Evolutionary conservation across 768 basidiomycete genomes (phyloP).

Genomic region (Termitomyces sp.): DNA sequence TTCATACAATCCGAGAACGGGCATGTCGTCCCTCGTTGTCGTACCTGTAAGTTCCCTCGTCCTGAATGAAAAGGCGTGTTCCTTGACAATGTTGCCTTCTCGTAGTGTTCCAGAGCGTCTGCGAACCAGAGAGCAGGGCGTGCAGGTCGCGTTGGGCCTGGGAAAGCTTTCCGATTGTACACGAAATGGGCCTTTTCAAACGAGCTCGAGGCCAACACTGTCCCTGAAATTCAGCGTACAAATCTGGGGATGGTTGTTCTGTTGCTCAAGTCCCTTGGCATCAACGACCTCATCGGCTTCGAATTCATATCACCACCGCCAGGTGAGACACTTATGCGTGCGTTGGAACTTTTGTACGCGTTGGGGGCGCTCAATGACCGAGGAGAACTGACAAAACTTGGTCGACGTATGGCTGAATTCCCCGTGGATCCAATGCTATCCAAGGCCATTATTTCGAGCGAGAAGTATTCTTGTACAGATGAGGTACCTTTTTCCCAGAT

Average conservation of each 20-base stretch:
- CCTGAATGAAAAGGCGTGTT: not conserved
- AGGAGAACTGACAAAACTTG: slow-evolving; percentile 96
- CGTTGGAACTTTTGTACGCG: slow-evolving; percentile 90
- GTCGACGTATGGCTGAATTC: slow-evolving; percentile 97
- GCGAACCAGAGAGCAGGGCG: slow-evolving; percentile 97
- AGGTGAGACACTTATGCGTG: slow-evolving; percentile 95
- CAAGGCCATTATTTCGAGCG: slow-evolving; percentile 94
- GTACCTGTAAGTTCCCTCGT: slow-evolving; percentile 70
- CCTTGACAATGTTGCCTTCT: not conserved
- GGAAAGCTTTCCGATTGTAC: slow-evolving; percentile 97
- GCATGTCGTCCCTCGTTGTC: slow-evolving; percentile 95
- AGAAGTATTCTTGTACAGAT: slow-evolving; percentile 91
- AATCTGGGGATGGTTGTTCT: slow-evolving; percentile 96
- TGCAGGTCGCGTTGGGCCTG: slow-evolving; percentile 96
- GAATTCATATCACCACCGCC: slow-evolving; percentile 99
- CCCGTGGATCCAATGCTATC: slow-evolving; percentile 98
- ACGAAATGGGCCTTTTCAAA: slow-evolving; percentile 98
- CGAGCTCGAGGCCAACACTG: slow-evolving; percentile 94
- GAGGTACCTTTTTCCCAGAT: slow-evolving; percentile 54
- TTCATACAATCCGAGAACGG: slow-evolving; percentile 96
- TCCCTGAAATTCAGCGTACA: slow-evolving; percentile 98
- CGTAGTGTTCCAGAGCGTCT: slow-evolving; percentile 91
- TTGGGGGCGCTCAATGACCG: slow-evolving; percentile 94
- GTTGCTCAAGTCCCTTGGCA: slow-evolving; percentile 92
- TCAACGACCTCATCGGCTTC: slow-evolving; percentile 97